Base-by-base conservation (phyloP, 768 basidiomycete genomes). In the Mycena crocata region DNA sequence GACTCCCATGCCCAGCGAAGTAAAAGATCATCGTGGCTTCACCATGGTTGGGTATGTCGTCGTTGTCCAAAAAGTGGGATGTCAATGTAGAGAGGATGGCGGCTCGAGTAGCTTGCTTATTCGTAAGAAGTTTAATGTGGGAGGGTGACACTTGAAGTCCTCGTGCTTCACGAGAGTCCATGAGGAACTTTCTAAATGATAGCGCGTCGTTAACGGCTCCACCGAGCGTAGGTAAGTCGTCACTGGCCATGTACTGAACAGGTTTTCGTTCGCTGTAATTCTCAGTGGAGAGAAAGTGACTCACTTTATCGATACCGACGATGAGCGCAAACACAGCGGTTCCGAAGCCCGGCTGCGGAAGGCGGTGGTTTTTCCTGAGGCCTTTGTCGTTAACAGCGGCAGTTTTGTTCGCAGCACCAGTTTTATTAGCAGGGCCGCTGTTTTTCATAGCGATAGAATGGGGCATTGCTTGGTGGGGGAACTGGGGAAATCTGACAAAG, bases 1-100 rank as follows among this genome's bases (percentile, higher is more conserved):
- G 54, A 26, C 24, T 28, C 3, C 58, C 58, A 40, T 60, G 48
- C 2, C 58, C 58, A 2, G 58, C 58, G 31, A 60, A 60, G 21
- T 26, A 60, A 14, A 50, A 30, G 7, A 60, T 60, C 46, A 60
- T 60, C 6, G 58, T 28, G n/a, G 58, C 31, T 12, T 46, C 21
- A 2, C 58, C 46, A 40, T 30, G 30, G 34, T 60, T 37, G 21
- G 46, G 58, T n/a, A 60, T 60, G 13, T 50, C 14, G 7, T 4
- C 14, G 34, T 60, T 60, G 21, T 60, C 19, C 3, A 60, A 15
- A 12, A 60, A 40, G 28, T 60, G 58, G 21, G 45, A 2, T 15
- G 26, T 6, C 9, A 60, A 60, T 4, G 46, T 17, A 6, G 58
- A n/a, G 15, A 60, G 21, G 30, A 45, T 63, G 4, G 17, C 26